These are phyloP conservation scores for Rhizopogon vesiculosus DNA, from an alignment of 768 basidiomycete genomes.

Conservation along the genomic window DNA sequence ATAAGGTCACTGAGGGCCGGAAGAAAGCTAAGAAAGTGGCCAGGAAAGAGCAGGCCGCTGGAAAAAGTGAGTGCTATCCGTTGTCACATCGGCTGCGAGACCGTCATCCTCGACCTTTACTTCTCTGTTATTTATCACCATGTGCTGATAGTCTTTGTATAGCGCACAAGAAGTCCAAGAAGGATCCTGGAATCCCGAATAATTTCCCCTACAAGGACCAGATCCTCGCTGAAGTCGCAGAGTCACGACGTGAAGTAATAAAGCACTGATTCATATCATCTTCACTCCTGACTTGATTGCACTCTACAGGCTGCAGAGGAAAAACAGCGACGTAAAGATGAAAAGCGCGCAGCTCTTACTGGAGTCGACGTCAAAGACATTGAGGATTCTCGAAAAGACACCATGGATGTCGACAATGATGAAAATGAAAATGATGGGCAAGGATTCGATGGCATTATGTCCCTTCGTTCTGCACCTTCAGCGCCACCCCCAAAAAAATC, in stretches of 20 bases:
- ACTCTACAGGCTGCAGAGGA: constrained; percentile 67
- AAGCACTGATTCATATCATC: background rate
- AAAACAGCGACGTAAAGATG: constrained; percentile 62
- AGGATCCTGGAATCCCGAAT: constrained; percentile 93
- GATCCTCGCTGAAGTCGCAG: constrained; percentile 85
- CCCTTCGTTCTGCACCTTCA: constrained; percentile 8
- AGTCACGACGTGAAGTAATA: constrained; percentile 69
- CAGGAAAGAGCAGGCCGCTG: constrained; percentile 71
- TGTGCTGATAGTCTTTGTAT: constrained; percentile 2
- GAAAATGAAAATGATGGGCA: constrained; percentile 24
- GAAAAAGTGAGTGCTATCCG: constrained; percentile 62
- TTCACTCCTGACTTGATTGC: background rate
- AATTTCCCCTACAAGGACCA: constrained; percentile 93
- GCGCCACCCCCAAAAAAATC: background rate
- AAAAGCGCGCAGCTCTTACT: constrained; percentile 44
- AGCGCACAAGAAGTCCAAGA: constrained; percentile 59
- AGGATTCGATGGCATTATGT: constrained; percentile 36
- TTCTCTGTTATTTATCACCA: constrained; percentile 2
- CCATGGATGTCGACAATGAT: constrained; percentile 24
- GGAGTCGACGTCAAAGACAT: constrained; percentile 25
- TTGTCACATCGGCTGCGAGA: background rate
- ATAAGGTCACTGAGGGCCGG: constrained; percentile 71
- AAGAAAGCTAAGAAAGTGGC: constrained; percentile 72
- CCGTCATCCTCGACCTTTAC: background rate
- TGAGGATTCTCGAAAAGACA: constrained; percentile 20